Percentiles rank a stretch among this genome's conserved stretches.
Evolutionary conservation across 768 basidiomycete species (phyloP).

Genomic region (Boletus sp.): DNA sequence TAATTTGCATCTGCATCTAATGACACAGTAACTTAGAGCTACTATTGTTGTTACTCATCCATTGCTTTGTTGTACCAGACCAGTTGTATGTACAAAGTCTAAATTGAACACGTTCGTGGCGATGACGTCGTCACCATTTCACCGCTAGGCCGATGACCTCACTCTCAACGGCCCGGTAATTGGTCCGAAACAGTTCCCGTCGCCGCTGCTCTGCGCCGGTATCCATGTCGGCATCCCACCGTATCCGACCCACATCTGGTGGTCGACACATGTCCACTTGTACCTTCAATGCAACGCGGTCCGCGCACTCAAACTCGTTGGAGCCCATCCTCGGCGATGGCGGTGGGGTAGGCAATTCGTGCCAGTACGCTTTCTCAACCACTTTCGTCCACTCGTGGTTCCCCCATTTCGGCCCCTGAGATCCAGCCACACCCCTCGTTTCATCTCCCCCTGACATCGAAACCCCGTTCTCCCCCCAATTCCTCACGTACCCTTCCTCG

Average conservation of each 20-base stretch:
- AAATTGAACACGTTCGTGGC: background rate
- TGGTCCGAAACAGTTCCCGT: slow-evolving; percentile 63
- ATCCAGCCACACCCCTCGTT: background rate
- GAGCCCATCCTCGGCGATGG: slow-evolving; percentile 34
- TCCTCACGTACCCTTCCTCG: slow-evolving; percentile 64
- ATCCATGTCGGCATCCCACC: slow-evolving; percentile 41
- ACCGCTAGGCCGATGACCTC: slow-evolving; percentile 77
- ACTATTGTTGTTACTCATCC: slow-evolving; percentile 19
- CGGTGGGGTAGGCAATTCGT: slow-evolving; percentile 45
- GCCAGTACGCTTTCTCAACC: slow-evolving; percentile 87
- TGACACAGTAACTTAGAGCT: slow-evolving; percentile 31
- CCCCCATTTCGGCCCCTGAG: slow-evolving; percentile 69
- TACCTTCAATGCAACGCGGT: slow-evolving; percentile 39
- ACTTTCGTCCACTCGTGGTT: slow-evolving; percentile 77
- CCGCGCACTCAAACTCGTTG: slow-evolving; percentile 24
- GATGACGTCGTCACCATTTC: slow-evolving; percentile 52
- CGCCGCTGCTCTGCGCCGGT: slow-evolving; percentile 43
- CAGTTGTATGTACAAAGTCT: slow-evolving; percentile 16
- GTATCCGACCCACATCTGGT: slow-evolving; percentile 27
- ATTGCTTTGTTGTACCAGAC: slow-evolving; percentile 23
- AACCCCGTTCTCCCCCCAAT: slow-evolving; percentile 61
- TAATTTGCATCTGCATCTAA: slow-evolving; percentile 20
- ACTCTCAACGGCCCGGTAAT: slow-evolving; percentile 83
- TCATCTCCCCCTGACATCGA: slow-evolving; percentile 12
- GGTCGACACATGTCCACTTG: slow-evolving; percentile 42